Conservation (phyloP, 1,284 basidiomycete genomes). For the Heliocybe sulcata region DNA sequence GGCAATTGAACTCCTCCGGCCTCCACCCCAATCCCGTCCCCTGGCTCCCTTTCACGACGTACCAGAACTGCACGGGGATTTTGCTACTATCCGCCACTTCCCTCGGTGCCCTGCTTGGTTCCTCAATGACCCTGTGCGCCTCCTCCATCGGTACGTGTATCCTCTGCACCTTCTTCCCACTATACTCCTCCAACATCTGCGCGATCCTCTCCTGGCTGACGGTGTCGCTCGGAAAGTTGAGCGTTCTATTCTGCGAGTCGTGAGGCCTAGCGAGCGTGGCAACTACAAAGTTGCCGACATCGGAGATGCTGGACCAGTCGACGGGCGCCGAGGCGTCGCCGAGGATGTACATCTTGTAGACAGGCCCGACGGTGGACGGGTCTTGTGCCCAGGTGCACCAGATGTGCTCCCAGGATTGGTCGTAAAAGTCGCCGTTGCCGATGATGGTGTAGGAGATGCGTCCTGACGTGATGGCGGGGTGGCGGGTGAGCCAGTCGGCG, state of each 20-base stretch:
- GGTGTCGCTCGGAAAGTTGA: conserved; percentile 9
- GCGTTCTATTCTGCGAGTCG: conserved; percentile 5
- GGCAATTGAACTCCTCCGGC: conserved; percentile 8
- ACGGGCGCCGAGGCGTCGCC: conserved; percentile 6
- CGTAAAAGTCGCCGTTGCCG: conserved; percentile 8
- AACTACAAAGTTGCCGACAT: conserved; percentile 8
- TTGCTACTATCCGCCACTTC: conserved; percentile 5
- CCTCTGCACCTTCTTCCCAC: conserved; percentile 3
- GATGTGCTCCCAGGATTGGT: conserved; percentile 7
- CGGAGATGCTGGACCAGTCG: conserved; percentile 7
- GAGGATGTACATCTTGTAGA: conserved; percentile 7
- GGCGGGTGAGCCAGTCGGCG: conserved; percentile 3
- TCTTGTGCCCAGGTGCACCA: conserved; percentile 10
- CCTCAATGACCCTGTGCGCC: conserved; percentile 5
- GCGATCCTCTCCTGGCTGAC: conserved; percentile 7
- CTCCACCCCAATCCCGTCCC: conserved; percentile 5
- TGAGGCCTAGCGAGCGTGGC: conserved; percentile 8
- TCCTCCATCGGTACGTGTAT: conserved; percentile 7
- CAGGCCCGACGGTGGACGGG: background rate
- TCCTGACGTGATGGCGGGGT: conserved; percentile 8
- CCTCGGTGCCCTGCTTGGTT: conserved; percentile 5
- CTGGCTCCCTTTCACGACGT: conserved; percentile 6
- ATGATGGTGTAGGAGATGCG: conserved; percentile 8
- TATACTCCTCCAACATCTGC: conserved; percentile 7
- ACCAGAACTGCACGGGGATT: conserved; percentile 10